Evolutionary conservation across 2,329 filamentous ascomycete genomes (phyloP).

Genomic region (Diplodia intermedia): DNA sequence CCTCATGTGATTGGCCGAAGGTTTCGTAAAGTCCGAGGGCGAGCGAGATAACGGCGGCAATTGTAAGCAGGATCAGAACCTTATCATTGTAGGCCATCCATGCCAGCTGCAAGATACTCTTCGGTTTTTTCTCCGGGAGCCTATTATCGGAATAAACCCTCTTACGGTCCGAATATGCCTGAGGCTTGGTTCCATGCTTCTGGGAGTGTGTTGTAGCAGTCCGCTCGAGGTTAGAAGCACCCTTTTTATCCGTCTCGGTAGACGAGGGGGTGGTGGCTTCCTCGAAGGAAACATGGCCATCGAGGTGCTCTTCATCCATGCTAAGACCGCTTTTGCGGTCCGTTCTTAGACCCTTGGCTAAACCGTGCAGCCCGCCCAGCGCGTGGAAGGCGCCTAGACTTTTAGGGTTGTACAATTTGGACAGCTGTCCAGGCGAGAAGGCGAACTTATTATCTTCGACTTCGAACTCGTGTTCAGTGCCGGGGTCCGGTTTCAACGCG

Average conservation of each 20-base stretch:
- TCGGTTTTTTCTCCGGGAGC: constrained; percentile 68
- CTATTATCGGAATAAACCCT: constrained; percentile 67
- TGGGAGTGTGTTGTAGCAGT: constrained; percentile 34
- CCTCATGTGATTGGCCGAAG: constrained; percentile 55
- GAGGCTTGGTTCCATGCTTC: constrained; percentile 33
- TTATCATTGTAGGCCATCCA: constrained; percentile 79
- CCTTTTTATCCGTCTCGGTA: constrained; percentile 33
- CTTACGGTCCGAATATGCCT: constrained; percentile 61
- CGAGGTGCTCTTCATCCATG: constrained; percentile 57
- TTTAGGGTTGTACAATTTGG: constrained; percentile 61
- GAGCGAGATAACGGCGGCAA: constrained; percentile 72
- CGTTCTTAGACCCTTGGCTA: constrained; percentile 60
- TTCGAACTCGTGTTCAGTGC: constrained; percentile 40
- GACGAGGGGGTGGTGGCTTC: constrained; percentile 54
- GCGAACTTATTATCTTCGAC: constrained; percentile 58
- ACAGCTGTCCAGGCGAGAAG: constrained; percentile 62
- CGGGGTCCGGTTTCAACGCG: constrained; percentile 41
- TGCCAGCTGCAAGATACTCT: constrained; percentile 64
- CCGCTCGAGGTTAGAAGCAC: constrained; percentile 31
- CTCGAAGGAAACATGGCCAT: constrained; percentile 57
- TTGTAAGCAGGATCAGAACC: constrained; percentile 72
- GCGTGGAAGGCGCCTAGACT: constrained; percentile 58
- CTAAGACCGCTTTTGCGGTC: constrained; percentile 58
- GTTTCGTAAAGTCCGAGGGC: constrained; percentile 74
- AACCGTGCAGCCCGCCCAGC: constrained; percentile 62